Evolutionary conservation across 2,329 filamentous ascomycete genomes (phyloP).

Genomic region (Stachybotrys echinatus): DNA sequence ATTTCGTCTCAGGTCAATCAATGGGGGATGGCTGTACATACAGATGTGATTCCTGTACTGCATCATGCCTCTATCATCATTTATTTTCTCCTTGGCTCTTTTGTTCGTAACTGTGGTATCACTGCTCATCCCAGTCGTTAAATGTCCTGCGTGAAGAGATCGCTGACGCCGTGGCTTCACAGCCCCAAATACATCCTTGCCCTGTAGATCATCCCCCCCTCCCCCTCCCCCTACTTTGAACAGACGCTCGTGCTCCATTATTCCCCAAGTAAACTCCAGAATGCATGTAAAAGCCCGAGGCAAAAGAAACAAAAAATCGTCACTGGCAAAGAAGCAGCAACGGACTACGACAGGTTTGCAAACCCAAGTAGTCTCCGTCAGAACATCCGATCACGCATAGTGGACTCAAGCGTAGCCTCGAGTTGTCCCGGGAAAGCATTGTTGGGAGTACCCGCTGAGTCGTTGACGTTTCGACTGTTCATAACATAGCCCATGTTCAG

Average conservation of each 20-base stretch:
- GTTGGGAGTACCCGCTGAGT: conserved; percentile 5
- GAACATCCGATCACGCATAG: conserved; percentile 10
- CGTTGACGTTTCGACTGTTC: conserved; percentile 12
- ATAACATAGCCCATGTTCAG: conserved; percentile 18
- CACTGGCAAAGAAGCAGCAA: not conserved
- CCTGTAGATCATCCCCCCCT: not conserved
- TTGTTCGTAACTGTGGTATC: not conserved
- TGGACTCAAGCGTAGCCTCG: conserved; percentile 13
- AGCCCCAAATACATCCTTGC: not conserved
- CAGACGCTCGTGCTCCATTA: no score
- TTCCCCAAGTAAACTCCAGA: no score
- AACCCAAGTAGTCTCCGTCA: no score
- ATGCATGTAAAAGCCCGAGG: no score
- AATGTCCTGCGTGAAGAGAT: not conserved
- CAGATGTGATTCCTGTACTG: no score
- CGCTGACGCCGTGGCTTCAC: not conserved
- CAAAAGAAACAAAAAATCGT: not conserved
- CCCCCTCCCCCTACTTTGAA: not conserved
- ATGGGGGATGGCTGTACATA: no score
- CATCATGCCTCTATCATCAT: no score
- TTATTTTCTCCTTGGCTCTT: not conserved
- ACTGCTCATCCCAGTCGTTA: not conserved
- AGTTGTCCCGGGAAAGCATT: conserved; percentile 5
- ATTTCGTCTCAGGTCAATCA: no score
- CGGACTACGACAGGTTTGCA: no score